Conservation (phyloP, 1,284 basidiomycete species). For the Pseudozyma sp. region DNA sequence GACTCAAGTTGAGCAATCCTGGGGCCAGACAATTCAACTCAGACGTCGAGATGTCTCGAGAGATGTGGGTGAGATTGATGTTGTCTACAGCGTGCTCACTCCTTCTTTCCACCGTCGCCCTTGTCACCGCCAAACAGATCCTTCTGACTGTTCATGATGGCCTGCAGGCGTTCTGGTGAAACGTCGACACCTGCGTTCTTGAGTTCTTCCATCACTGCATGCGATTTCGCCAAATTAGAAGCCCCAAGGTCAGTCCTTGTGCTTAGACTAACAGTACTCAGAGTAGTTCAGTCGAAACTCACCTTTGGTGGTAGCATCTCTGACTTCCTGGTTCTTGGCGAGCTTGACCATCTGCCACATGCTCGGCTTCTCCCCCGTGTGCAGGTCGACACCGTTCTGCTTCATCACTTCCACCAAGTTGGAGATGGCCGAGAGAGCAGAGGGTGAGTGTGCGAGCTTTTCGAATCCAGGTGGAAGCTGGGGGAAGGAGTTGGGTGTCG, state of each 20-base stretch:
- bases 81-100: slow-evolving; percentile 1
- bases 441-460: slow-evolving; percentile 54
- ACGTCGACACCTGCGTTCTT: slow-evolving; percentile 60
- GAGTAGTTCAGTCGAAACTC: slow-evolving; percentile 2
- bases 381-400: slow-evolving; percentile 56
- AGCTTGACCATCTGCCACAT: slow-evolving; percentile 59
- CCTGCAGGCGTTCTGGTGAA: slow-evolving; percentile 55
- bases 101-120: slow-evolving; percentile 19
- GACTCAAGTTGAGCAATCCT: no score
- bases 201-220: slow-evolving; percentile 59
- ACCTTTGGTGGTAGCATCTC: slow-evolving; percentile 57
- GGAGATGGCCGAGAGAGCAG: slow-evolving; percentile 52
- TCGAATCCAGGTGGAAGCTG: slow-evolving; percentile 60
- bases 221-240: background rate
- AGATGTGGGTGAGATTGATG: no score
- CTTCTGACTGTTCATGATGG: slow-evolving; percentile 47
- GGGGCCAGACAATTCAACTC: no score
- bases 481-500: slow-evolving; percentile 33
- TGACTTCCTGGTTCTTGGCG: slow-evolving; percentile 52
- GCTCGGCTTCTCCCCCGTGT: slow-evolving; percentile 49
- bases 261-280: no score
- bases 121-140: slow-evolving; percentile 30
- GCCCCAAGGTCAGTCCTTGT: no score
- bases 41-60: no score
- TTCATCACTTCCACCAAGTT: slow-evolving; percentile 55